These are phyloP conservation scores for Crucihimalaya himalaica DNA, from an alignment of 345 rosid genomes.

Conservation along the genomic window DNA sequence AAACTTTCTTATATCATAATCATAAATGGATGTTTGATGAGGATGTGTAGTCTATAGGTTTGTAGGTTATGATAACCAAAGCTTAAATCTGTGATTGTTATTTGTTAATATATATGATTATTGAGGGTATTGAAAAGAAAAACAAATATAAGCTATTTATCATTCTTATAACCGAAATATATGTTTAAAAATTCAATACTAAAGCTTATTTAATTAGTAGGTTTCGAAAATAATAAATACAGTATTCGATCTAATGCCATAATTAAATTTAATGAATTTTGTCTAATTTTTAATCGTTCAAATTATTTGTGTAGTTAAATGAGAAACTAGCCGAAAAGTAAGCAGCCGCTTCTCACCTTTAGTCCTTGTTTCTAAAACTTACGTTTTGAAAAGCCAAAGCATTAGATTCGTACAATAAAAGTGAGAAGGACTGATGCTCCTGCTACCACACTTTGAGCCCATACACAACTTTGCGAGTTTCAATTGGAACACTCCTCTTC, in stretches of 20 bases:
- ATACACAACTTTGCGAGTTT: not conserved
- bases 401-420: conserved; percentile 8
- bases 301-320: not conserved
- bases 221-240: no score
- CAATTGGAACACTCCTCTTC: not conserved
- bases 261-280: no score
- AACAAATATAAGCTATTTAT: not conserved
- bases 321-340: not conserved
- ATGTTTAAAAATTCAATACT: no score
- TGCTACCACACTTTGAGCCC: not conserved
- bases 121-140: not conserved
- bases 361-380: not conserved
- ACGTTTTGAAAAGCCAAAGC: not conserved
- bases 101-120: not conserved
- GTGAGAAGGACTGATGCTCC: not conserved
- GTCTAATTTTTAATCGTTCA: not conserved
- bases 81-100: no score
- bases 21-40: not conserved
- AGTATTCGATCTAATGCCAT: not conserved
- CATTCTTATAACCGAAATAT: not conserved
- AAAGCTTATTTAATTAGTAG: no score
- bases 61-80: not conserved
- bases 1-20: not conserved
- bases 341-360: not conserved
- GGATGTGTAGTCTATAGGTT: not conserved